A percentile compares a stretch with the other conserved stretches of the same genome.
Conservation (phyloP, 208 protist species). For the Wallacemonas sp. region DNA sequence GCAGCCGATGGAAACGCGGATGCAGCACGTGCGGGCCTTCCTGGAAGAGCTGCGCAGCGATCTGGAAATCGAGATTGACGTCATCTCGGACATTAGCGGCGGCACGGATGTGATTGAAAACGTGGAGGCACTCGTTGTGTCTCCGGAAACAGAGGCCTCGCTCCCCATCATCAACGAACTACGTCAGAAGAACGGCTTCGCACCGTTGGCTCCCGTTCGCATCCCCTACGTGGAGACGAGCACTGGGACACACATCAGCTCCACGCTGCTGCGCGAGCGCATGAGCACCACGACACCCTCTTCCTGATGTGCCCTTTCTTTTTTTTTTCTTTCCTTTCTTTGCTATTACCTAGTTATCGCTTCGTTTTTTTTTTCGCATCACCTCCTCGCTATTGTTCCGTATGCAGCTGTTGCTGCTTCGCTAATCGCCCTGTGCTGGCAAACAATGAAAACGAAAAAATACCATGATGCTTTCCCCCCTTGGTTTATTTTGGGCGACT, state of each 20-base stretch:
- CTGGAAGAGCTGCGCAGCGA: constrained; percentile 54
- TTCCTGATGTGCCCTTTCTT: constrained; percentile 15
- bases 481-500: too few species aligned
- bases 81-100: constrained; percentile 67
- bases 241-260: constrained; percentile 58
- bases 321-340: too few species aligned
- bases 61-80: constrained; percentile 59
- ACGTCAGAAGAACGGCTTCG: constrained; percentile 45
- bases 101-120: constrained; percentile 66
- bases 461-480: too few species aligned
- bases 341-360: too few species aligned
- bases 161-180: constrained; percentile 66
- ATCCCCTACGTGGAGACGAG: constrained; percentile 67
- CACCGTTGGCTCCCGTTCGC: constrained; percentile 47
- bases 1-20: constrained; percentile 68
- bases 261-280: constrained; percentile 57
- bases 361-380: too few species aligned
- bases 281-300: not conserved
- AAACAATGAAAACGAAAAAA: too few species aligned
- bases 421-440: too few species aligned
- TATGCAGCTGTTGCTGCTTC: too few species aligned
- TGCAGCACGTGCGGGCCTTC: constrained; percentile 47
- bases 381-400: too few species aligned
- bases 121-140: constrained; percentile 78
- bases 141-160: constrained; percentile 70